Evolutionary conservation across 805 yeast genomes (phyloP).

Genomic region (Suhomyces vadensis): DNA sequence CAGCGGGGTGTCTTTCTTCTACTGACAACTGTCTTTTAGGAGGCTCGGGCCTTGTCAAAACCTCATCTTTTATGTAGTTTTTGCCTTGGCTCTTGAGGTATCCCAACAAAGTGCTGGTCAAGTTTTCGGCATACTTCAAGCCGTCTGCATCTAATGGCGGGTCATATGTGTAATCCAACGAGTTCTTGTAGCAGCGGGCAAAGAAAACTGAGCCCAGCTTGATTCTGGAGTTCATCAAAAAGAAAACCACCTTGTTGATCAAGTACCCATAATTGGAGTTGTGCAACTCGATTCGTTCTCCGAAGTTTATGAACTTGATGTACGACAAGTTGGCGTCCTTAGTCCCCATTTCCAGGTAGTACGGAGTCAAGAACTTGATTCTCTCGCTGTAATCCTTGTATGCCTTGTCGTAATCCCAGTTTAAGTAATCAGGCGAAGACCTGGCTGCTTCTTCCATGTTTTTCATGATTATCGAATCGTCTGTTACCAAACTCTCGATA

Average conservation of each 20-base stretch:
- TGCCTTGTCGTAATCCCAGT: constrained; percentile 75
- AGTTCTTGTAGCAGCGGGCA: constrained; percentile 71
- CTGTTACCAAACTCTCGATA: constrained; percentile 84
- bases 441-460: constrained; percentile 81
- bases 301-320: constrained; percentile 87
- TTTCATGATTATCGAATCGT: constrained; percentile 61
- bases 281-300: constrained; percentile 77
- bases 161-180: constrained; percentile 66
- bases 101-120: constrained; percentile 56
- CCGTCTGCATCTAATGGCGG: constrained; percentile 83
- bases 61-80: constrained; percentile 23
- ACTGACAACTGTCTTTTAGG: constrained; percentile 24
- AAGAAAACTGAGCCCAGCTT: constrained; percentile 89
- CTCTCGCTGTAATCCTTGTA: constrained; percentile 73
- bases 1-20: constrained; percentile 44
- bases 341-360: constrained; percentile 72
- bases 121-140: constrained; percentile 57
- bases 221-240: constrained; percentile 85
- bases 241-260: constrained; percentile 87
- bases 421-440: constrained; percentile 81
- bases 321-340: constrained; percentile 55
- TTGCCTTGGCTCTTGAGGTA: constrained; percentile 39
- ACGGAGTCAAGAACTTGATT: constrained; percentile 64
- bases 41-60: constrained; percentile 5
- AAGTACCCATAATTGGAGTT: constrained; percentile 85